Base-by-base conservation (phyloP, 225 moss, liverwort and hornwort genomes). In the Bryum argenteum region DNA sequence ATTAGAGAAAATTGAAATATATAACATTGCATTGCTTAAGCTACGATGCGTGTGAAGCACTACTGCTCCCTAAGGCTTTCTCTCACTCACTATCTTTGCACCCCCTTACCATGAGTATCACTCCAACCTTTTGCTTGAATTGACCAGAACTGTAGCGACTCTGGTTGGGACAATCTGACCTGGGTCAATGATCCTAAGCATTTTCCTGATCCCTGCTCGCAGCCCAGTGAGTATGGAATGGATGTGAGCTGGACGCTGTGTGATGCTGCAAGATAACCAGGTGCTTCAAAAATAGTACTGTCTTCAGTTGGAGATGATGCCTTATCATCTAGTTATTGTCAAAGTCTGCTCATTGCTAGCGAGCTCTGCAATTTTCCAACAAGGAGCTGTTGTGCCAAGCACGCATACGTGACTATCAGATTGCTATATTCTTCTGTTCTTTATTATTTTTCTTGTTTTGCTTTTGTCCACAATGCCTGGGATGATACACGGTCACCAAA, bases 221-320 rank as follows among this genome's bases (percentile, higher is more conserved):
- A 62, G 12, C 16, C 12, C 37, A 54, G n/a, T 62, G 70, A 18
- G 45, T 39, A 65, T 45, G 18, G 61, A 47, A 65, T 45, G 18
- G 61, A 47, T 43, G 19, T 71, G 66, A 71, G 80, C 53, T 70
- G 28, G 58, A 51, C 53, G 64, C 61, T 4, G 33, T 3, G 5
- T 24, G 71, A 42, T 68, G 58, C 76, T 58, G 43, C 33, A 15
- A 69, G 68, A 6, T 37, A 44, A 22, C 15, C 23, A 33, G 50
- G 12, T 72, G 55, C 23, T 76, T 26, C 57, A 50, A 52, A 33
- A 33, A 33, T 33, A 2, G 7, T 33, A 33, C 4, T 33, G 33
- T 33, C 33, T 28, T n/a, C n/a, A 28, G 28, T 8, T 58, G 8
- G 11, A 66, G 39, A 39, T 45, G 77, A 63, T 37, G 64, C 63